Conservation (phyloP, 495 filamentous ascomycete genomes). For the Aspergillus biplanus region DNA sequence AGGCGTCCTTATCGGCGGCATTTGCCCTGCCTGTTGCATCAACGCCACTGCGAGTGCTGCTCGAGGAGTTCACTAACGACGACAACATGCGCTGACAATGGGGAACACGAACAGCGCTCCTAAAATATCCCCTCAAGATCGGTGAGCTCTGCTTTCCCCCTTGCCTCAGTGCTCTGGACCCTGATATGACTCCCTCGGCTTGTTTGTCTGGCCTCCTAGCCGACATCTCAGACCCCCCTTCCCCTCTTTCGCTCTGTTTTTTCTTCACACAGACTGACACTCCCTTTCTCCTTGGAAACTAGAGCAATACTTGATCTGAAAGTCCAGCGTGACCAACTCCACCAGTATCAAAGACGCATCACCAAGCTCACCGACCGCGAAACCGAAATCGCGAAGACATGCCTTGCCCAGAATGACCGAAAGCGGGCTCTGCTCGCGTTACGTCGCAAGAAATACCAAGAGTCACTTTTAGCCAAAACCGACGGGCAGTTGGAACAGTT, state of each 20-base stretch:
- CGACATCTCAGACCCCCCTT: not conserved
- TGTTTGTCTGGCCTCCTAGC: slow-evolving; percentile 18
- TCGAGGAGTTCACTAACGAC: slow-evolving; percentile 15
- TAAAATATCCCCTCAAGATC: slow-evolving; percentile 75
- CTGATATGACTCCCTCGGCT: not conserved
- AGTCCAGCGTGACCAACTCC: slow-evolving; percentile 93
- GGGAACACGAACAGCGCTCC: slow-evolving; percentile 66
- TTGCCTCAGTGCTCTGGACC: not conserved
- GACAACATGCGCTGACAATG: slow-evolving; percentile 56
- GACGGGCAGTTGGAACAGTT: slow-evolving; percentile 88
- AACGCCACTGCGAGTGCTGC: not conserved
- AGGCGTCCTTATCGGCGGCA: not conserved
- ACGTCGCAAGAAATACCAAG: slow-evolving; percentile 95
- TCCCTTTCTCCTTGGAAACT: not conserved
- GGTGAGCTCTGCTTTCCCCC: slow-evolving; percentile 45
- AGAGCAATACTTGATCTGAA: slow-evolving; percentile 97
- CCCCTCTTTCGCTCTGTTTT: no score
- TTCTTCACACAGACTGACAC: slow-evolving; percentile 8
- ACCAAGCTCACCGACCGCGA: slow-evolving; percentile 80
- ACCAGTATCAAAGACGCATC: slow-evolving; percentile 91
- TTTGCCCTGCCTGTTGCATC: not conserved
- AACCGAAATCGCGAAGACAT: slow-evolving; percentile 78
- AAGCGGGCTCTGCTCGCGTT: slow-evolving; percentile 83
- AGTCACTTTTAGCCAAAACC: slow-evolving; percentile 84
- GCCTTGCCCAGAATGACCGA: slow-evolving; percentile 75